Evolutionary conservation across 106 monocot species (phyloP), one percentile per base, ranked within the genome.

Genomic region (Allium sativum): DNA sequence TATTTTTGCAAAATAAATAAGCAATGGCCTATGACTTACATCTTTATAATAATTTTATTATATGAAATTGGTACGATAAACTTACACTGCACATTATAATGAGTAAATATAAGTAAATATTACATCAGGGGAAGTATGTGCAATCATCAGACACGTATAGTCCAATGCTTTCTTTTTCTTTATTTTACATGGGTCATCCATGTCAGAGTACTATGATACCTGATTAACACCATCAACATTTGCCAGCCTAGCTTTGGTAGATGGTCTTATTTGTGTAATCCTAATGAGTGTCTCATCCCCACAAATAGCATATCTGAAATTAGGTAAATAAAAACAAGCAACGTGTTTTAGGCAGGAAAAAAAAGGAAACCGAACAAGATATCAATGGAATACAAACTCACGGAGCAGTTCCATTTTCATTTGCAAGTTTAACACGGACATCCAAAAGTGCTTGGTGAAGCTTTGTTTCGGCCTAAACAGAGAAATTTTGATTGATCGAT

Each of bases 211-310:
- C 10, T 13, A 60, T n/a, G 56, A 48, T 82, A 98, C 96, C 88
- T 98, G 98, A 74, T 98, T 98, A 62, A 98, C 80, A 72, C 98
- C 92, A 65, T 85, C 98, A 66, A 92, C 83, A 56, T 85, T 98
- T 52, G 98, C 98, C 55, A 98, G 70, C 66, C 88, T 80, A 71
- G 88, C 84, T 82, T 21, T 82, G 58, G 82, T 85, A 58, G 84
- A 83, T 48, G 98, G 98, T 64, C 98, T 85, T 56, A 47, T 69
- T 70, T 92, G 88, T 21, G 88, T 59, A 15, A 98, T 82, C 73
- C 62, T 88, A 74, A 71, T 75, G 18, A 98, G 77, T 56, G 87
- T 82, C 78, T 92, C 78, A 79, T 98, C 92, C 56, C 98, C 92
- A 77, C 98, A 98, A 72, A 98, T 81, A 44, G 98, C 98, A 83